Percentiles rank a stretch among this genome's conserved stretches.
phyloP scores from a whole-genome alignment of 139 green algal species.

The Micractinium sp. region DNA sequence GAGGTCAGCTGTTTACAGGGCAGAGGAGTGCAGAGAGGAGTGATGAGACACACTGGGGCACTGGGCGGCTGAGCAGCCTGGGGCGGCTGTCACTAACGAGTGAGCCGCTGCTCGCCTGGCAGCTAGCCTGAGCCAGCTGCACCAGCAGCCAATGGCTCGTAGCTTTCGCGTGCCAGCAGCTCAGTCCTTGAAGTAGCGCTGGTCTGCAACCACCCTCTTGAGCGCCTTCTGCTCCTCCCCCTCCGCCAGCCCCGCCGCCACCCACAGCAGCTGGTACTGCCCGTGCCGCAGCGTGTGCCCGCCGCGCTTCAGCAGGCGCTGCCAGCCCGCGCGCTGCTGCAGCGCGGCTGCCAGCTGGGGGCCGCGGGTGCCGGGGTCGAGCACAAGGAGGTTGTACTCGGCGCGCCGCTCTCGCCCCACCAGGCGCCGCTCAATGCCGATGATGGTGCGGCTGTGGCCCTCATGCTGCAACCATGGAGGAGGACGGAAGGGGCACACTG shows the following conservation, averaged over 20 bases:
- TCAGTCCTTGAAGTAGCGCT: background rate
- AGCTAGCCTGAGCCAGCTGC: too few relatives aligned
- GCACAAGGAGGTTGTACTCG: constrained; percentile 23
- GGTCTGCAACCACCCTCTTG: background rate
- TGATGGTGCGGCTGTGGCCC: constrained; percentile 32
- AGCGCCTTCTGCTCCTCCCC: constrained; percentile 4
- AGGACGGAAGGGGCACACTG: background rate
- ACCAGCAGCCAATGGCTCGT: too few relatives aligned
- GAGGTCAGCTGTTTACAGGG: too few relatives aligned
- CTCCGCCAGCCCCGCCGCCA: constrained; percentile 5
- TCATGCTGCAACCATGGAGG: constrained; percentile 18
- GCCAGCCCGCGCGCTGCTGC: constrained; percentile 9
- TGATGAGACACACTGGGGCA: too few relatives aligned
- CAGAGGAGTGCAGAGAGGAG: too few relatives aligned
- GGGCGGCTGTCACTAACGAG: too few relatives aligned
- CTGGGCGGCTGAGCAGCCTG: too few relatives aligned
- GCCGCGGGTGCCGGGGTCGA: constrained; percentile 2
- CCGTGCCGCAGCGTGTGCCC: constrained; percentile 27
- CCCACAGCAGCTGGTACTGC: constrained; percentile 35
- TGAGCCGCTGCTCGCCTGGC: too few relatives aligned
- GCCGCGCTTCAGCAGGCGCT: constrained; percentile 30
- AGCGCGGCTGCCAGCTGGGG: constrained; percentile 10
- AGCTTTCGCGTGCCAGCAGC: background rate
- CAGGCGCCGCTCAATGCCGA: constrained; percentile 29
- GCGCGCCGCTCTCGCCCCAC: background rate